Conservation (phyloP, 2,329 filamentous ascomycete genomes). For the Coniochaeta prunicola region DNA sequence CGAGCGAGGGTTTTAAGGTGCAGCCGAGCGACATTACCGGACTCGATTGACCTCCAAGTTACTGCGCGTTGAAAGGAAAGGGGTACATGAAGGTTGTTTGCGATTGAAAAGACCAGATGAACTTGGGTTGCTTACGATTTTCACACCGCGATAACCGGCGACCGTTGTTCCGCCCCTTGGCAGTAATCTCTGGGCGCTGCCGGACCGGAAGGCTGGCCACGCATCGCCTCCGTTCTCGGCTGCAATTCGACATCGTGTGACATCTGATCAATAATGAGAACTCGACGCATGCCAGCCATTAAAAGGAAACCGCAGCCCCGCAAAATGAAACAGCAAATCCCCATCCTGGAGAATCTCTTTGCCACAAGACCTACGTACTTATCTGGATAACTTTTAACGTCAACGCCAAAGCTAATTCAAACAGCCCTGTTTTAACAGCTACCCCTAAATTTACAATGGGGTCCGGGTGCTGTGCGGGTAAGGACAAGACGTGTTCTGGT, state of each 20-base stretch:
- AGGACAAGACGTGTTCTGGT: not conserved
- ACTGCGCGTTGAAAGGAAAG: no score
- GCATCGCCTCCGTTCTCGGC: not conserved
- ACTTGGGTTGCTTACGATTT: not conserved
- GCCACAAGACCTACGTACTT: not conserved
- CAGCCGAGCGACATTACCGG: no score
- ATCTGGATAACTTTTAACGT: not conserved
- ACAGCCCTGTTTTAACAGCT: not conserved
- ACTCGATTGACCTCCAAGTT: not conserved
- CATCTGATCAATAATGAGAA: no score
- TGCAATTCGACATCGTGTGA: not conserved
- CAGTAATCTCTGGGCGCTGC: not conserved
- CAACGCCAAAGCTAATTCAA: not conserved
- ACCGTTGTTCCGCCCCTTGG: not conserved
- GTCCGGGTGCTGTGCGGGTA: not conserved
- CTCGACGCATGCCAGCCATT: no score
- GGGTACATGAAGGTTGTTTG: no score
- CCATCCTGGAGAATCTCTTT: not conserved
- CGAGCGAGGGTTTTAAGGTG: no score
- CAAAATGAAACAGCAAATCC: not conserved
- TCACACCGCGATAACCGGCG: not conserved
- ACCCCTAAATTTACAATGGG: not conserved
- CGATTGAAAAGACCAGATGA: not conserved
- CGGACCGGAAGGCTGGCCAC: not conserved
- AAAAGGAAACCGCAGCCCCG: not conserved